A percentile compares a stretch with the other conserved stretches of the same genome.
These are phyloP conservation scores for Ophiostoma sp. DNA, from an alignment of 2,329 filamentous ascomycete species.

Conservation along the genomic window DNA sequence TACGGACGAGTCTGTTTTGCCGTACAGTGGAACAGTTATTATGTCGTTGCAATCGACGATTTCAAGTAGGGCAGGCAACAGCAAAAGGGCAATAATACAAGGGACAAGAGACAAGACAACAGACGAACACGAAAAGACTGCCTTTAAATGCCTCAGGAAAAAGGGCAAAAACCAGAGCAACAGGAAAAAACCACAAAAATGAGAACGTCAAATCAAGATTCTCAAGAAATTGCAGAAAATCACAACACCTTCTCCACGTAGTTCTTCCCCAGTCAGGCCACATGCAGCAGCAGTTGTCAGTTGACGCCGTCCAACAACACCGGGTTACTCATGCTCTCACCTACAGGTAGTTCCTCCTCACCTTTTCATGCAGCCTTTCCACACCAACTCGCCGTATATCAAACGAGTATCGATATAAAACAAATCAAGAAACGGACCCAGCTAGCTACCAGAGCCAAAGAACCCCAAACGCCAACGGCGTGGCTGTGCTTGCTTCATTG, in stretches of 20 bases:
- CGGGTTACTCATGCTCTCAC: background rate
- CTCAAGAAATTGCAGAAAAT: background rate
- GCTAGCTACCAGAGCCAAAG: background rate
- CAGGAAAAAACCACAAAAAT: background rate
- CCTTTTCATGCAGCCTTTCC: background rate
- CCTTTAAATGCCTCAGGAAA: background rate
- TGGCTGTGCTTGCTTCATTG: background rate
- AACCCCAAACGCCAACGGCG: background rate
- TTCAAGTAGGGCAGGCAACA: background rate
- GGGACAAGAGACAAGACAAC: background rate
- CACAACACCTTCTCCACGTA: background rate
- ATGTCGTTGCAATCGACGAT: background rate
- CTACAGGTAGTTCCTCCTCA: background rate
- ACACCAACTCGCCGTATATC: background rate
- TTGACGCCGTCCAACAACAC: background rate
- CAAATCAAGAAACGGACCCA: background rate
- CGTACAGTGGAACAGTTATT: background rate
- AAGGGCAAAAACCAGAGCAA: background rate
- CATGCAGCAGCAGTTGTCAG: background rate
- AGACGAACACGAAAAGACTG: background rate
- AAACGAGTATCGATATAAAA: background rate
- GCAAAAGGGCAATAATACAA: background rate
- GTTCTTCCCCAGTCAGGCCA: background rate
- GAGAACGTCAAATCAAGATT: background rate
- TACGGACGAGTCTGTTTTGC: background rate